These are phyloP conservation scores for Corylus heterophylla DNA, from an alignment of 306 rosid genomes.

Conservation along the genomic window DNA sequence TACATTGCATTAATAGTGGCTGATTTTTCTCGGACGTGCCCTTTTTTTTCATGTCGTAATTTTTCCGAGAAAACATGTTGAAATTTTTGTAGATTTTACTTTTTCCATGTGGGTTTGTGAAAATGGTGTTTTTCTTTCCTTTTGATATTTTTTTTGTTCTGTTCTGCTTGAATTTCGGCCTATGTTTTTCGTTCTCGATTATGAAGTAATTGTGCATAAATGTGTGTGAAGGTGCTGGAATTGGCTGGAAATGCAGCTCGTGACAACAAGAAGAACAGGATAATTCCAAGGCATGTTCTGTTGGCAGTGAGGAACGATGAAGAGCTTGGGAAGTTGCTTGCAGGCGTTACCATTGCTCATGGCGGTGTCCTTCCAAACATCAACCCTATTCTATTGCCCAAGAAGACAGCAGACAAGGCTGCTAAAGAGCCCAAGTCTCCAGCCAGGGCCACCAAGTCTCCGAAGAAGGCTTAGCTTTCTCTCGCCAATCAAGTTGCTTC, in stretches of 20 bases:
- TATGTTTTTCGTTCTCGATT: neutral
- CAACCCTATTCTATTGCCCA: constrained; percentile 73
- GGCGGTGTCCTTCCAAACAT: constrained; percentile 91
- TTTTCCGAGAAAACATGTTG: too few relatives aligned
- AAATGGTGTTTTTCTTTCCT: too few relatives aligned
- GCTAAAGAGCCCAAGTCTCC: constrained; percentile 69
- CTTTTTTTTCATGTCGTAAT: too few relatives aligned
- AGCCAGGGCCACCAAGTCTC: constrained; percentile 62
- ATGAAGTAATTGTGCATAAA: neutral
- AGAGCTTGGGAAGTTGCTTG: constrained; percentile 76
- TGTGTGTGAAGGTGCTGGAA: constrained; percentile 62
- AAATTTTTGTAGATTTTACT: too few relatives aligned
- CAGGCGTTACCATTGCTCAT: constrained; percentile 83
- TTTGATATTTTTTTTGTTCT: neutral
- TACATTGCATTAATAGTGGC: too few relatives aligned
- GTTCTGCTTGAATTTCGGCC: neutral
- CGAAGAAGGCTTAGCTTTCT: constrained; percentile 55
- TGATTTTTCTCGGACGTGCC: too few relatives aligned
- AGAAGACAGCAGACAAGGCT: constrained; percentile 47
- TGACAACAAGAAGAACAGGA: constrained; percentile 82
- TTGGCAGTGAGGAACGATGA: constrained; percentile 84
- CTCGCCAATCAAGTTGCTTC: neutral
- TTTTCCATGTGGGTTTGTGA: neutral
- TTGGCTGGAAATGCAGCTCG: constrained; percentile 95
- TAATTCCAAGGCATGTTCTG: constrained; percentile 70